Conservation (phyloP, 768 basidiomycete genomes). For the Auriculariales sp. region DNA sequence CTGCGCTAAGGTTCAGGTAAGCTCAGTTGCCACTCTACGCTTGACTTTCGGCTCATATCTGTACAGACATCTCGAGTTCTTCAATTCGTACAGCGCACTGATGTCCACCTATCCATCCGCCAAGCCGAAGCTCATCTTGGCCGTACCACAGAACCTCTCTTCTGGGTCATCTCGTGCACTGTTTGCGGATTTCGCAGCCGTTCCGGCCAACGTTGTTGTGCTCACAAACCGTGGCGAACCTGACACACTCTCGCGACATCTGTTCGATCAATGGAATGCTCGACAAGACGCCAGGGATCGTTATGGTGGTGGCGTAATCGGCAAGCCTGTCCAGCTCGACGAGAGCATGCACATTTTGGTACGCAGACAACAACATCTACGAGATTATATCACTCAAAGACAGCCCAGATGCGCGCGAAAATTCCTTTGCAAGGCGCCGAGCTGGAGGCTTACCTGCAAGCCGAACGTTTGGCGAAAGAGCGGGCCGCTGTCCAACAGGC, state of each 20-base stretch:
- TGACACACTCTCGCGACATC: conserved; percentile 58
- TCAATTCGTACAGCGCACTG: conserved; percentile 67
- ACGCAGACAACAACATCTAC: conserved; percentile 8
- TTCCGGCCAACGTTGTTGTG: conserved; percentile 75
- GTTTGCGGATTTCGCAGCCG: conserved; percentile 74
- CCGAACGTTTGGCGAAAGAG: conserved; percentile 63
- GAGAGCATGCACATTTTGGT: conserved; percentile 55
- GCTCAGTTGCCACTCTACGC: conserved; percentile 12
- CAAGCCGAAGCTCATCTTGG: conserved; percentile 85
- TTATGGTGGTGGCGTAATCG: conserved; percentile 85
- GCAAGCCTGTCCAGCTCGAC: conserved; percentile 72
- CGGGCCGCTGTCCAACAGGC: conserved; percentile 80
- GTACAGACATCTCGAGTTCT: conserved; percentile 80
- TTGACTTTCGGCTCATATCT: background rate
- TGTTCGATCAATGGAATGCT: conserved; percentile 80
- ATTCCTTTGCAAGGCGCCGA: conserved; percentile 81
- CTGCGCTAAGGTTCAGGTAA: conserved; percentile 79
- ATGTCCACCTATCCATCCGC: conserved; percentile 71
- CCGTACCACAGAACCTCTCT: conserved; percentile 83
- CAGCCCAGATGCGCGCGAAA: conserved; percentile 65
- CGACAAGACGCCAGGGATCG: conserved; percentile 66
- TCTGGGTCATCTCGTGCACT: conserved; percentile 81
- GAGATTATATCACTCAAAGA: background rate
- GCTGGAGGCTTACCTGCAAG: conserved; percentile 63
- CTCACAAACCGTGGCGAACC: conserved; percentile 70